Evolutionary conservation across 345 rosid species (phyloP), one percentile per base, ranked within the genome.

Genomic region (Hibiscus tridactylites): DNA sequence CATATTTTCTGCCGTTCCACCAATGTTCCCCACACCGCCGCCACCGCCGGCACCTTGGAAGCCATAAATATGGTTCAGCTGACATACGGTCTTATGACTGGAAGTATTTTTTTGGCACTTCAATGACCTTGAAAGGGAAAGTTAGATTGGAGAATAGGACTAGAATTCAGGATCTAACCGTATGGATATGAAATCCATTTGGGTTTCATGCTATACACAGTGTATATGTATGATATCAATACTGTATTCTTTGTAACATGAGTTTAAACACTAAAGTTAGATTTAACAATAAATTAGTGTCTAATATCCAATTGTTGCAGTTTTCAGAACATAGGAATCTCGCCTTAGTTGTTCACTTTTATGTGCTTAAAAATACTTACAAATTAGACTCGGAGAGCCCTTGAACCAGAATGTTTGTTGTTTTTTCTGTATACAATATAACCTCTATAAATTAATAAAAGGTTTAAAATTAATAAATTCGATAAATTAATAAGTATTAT

Each of bases 11-110:
- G 95, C 95, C 0, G 93, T 91, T 56, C 97, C 98, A 33, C 97
- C 97, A 0, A 88, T 94, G 95, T 91, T 90, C 79, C 97, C 97
- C 3, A 94, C 94, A 61, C 88, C 97, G 0, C 98, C 98, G 0
- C 98, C 98, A 0, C 98, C 98, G 21, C 98, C 98, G 6, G 97
- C 98, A 39, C 95, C 98, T 31, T 94, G 98, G 98, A 94, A 79
- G 78, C 98, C 98, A 71, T 90, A 77, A 17, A 87, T 83, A 74
- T 12, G 0, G 26, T 58, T 13, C 39, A 42, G 65, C 50, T n/a
- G n/a, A n/a, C n/a, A n/a, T n/a, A n/a, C n/a, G n/a, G n/a, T n/a
- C n/a, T n/a, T n/a, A n/a, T n/a, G n/a, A n/a, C n/a, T 77, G 67
- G 47, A 64, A 53, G 49, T 65, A 69, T 65, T 63, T 63, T 67